Evolutionary conservation across 176 grass and related monocot species (phyloP).

Genomic region (Oryza officinalis): DNA sequence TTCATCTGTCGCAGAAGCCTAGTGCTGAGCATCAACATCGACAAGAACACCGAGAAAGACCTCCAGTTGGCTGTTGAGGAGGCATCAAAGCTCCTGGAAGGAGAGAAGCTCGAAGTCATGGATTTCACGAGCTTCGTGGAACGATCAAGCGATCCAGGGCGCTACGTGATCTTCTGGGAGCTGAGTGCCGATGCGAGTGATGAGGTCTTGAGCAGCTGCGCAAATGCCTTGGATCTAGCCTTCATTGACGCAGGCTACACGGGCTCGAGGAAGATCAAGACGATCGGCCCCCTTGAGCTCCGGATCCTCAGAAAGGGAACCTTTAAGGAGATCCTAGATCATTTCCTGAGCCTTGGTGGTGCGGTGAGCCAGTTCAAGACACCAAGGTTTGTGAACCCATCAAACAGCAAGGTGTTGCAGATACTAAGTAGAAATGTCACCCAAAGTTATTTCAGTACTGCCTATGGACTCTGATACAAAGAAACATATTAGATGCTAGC

Average conservation of each 20-base stretch:
- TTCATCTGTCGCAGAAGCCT: conserved; percentile 94
- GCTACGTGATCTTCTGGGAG: conserved; percentile 98
- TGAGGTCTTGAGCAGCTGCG: conserved; percentile 65
- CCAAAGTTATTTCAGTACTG: conserved; percentile 69
- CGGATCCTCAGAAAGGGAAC: conserved; percentile 77
- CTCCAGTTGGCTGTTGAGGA: conserved; percentile 87
- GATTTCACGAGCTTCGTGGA: conserved; percentile 94
- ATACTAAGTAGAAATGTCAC: conserved; percentile 65
- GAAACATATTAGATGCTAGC: not conserved
- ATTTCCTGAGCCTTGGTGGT: conserved; percentile 65
- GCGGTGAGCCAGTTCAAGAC: conserved; percentile 95
- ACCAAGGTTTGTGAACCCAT: conserved; percentile 61
- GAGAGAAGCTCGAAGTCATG: conserved; percentile 80
- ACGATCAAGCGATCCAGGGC: conserved; percentile 55
- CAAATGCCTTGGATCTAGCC: conserved; percentile 78
- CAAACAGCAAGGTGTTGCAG: conserved; percentile 69
- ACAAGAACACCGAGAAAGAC: conserved; percentile 99
- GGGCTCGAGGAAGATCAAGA: conserved; percentile 69
- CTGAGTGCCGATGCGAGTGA: conserved; percentile 49
- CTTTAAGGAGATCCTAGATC: conserved; percentile 78
- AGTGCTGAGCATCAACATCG: conserved; percentile 89
- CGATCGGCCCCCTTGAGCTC: conserved; percentile 86
- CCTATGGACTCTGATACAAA: conserved; percentile 53
- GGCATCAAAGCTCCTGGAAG: conserved; percentile 72
- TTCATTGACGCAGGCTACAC: conserved; percentile 83